Evolutionary conservation across 805 yeast species (phyloP), one percentile per base, ranked within the genome.

Genomic region (Peterozyma xylosa): DNA sequence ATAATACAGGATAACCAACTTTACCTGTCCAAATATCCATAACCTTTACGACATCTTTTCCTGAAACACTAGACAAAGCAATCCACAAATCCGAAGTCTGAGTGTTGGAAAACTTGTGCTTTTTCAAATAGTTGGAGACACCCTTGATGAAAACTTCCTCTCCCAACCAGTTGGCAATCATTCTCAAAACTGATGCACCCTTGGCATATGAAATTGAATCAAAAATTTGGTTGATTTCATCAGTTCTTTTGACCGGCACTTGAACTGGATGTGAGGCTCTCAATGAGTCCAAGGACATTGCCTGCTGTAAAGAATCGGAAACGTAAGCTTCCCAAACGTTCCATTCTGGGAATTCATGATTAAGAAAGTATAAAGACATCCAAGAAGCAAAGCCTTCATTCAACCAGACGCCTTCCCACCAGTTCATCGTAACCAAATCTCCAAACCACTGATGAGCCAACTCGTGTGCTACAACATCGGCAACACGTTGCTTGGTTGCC

Each of bases 361-460:
- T 82, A 43, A 82, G 80, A 16, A 89, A 81, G 43, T 73, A 66
- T 73, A 75, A 82, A 4, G 88, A 85, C 59, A 83, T 83, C 81
- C 86, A 86, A 30, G 96, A 86, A 15, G 95, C 96, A 65, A 86
- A 86, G n/a, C 95, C 93, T 65, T 86, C 95, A 57, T 86, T 86
- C 47, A 86, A 74, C 95, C 95, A 86, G 53, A 86, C 70, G 54
- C 85, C 93, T 54, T 86, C 88, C 96, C 96, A 86, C 93, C 95
- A 87, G 55, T 83, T 80, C 95, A 86, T 87, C 39, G 95, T 87
- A 48, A 86, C 91, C 52, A 83, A 73, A 62, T 87, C 82, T 45
- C 96, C 95, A 56, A 86, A 87, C 95, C 95, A 87, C 58, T 87
- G 93, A 63, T 86, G 96, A 7, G 95, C 95, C 45, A 86, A 68